Percentiles rank a stretch among this genome's conserved stretches.
Evolutionary conservation across 768 basidiomycete species (phyloP).

Genomic region (Tulasnella sp.): DNA sequence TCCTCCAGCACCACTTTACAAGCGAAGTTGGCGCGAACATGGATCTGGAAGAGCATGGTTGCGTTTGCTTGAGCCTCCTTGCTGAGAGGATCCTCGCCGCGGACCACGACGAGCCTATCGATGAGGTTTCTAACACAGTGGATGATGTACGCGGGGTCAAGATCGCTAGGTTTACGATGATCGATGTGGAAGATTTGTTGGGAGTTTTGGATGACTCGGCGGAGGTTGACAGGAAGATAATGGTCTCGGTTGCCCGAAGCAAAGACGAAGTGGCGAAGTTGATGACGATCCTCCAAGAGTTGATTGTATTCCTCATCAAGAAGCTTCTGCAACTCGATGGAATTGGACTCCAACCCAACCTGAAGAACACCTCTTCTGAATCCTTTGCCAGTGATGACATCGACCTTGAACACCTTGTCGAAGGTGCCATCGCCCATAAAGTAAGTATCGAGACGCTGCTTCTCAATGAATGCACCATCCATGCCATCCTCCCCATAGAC

Average conservation of each 20-base stretch:
- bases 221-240: constrained; percentile 89
- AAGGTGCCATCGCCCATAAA: constrained; percentile 70
- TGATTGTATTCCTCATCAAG: constrained; percentile 67
- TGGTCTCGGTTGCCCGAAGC: constrained; percentile 57
- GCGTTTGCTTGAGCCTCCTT: constrained; percentile 74
- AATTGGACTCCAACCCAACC: constrained; percentile 76
- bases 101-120: constrained; percentile 71
- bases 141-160: constrained; percentile 78
- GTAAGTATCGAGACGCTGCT: constrained; percentile 84
- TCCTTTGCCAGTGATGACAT: constrained; percentile 64
- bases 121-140: constrained; percentile 62
- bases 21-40: constrained; percentile 79
- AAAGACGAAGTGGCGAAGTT: constrained; percentile 77
- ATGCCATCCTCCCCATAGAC: constrained; percentile 98
- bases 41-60: constrained; percentile 85
- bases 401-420: constrained; percentile 87
- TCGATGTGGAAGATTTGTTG: constrained; percentile 97
- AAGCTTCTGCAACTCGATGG: constrained; percentile 66
- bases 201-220: constrained; percentile 91
- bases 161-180: constrained; percentile 80
- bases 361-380: constrained; percentile 72
- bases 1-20: constrained; percentile 77
- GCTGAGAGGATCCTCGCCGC: constrained; percentile 66
- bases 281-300: constrained; percentile 56
- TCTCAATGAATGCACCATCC: constrained; percentile 96